Conservation (phyloP, 2,329 filamentous ascomycete genomes). For the Chaetothyriales sp. region DNA sequence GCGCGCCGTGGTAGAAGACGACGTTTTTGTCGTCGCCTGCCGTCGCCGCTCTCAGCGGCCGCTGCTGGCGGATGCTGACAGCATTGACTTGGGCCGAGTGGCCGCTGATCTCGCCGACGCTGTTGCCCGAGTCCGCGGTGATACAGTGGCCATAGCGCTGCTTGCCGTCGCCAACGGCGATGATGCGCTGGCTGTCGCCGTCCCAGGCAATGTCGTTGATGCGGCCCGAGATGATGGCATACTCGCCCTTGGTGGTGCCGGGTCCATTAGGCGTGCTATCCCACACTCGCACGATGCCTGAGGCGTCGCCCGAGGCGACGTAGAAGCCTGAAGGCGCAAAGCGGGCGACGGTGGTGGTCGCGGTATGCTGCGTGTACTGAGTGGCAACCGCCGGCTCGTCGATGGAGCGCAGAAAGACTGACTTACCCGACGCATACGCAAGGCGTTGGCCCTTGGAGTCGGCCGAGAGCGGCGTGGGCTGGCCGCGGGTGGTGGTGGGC, state of each 20-base stretch:
- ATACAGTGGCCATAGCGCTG: constrained; percentile 90
- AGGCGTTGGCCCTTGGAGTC: constrained; percentile 84
- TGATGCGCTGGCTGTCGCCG: constrained; percentile 88
- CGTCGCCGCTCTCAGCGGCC: constrained; percentile 82
- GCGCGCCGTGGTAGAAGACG: constrained; percentile 85
- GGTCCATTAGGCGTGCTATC: constrained; percentile 65
- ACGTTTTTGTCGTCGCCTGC: constrained; percentile 80
- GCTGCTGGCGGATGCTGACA: constrained; percentile 75
- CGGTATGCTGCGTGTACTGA: constrained; percentile 86
- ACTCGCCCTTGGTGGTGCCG: constrained; percentile 74
- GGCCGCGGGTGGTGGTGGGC: constrained; percentile 69
- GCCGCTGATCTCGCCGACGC: constrained; percentile 82
- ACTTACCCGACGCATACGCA: constrained; percentile 91
- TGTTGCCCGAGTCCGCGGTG: constrained; percentile 90
- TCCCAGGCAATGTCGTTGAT: constrained; percentile 98
- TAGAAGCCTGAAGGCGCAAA: constrained; percentile 94
- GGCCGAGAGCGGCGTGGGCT: constrained; percentile 75
- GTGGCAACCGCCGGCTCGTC: constrained; percentile 72
- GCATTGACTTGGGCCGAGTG: constrained; percentile 85
- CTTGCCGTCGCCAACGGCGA: constrained; percentile 88
- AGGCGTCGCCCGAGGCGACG: constrained; percentile 77
- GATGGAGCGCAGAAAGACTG: constrained; percentile 88
- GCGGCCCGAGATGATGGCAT: constrained; percentile 81
- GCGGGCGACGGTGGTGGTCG: constrained; percentile 77
- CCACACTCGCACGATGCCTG: constrained; percentile 81